These are phyloP conservation scores for Dichotomopilus funicola DNA, from an alignment of 2,329 filamentous ascomycete species.

Conservation along the genomic window DNA sequence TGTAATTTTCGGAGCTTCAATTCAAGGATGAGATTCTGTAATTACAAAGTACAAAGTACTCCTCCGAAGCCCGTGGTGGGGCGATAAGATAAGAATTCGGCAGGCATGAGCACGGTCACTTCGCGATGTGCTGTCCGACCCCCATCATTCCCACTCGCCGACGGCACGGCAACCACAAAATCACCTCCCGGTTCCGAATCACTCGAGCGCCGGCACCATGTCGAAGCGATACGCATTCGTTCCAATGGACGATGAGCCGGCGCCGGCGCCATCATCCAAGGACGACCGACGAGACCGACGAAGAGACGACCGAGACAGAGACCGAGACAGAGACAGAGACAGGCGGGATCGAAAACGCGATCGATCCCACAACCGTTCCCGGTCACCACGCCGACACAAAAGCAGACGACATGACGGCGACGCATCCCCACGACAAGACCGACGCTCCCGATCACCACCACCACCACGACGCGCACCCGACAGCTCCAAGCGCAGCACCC, in stretches of 20 bases:
- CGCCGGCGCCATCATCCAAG: constrained; percentile 41
- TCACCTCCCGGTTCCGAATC: background rate
- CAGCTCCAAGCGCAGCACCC: constrained; percentile 61
- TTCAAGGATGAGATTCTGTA: too few species aligned
- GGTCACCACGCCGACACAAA: constrained; percentile 28
- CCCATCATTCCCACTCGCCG: too few species aligned
- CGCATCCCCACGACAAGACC: constrained; percentile 22
- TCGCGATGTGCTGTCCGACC: too few species aligned
- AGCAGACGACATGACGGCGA: constrained; percentile 29
- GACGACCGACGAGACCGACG: constrained; percentile 39
- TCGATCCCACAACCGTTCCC: constrained; percentile 23
- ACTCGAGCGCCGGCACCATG: constrained; percentile 20
- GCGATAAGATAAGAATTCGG: constrained; percentile 18
- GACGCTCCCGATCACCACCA: constrained; percentile 31
- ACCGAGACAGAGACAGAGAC: constrained; percentile 34
- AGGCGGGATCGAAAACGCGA: constrained; percentile 36
- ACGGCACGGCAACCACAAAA: background rate
- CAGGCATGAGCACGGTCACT: too few species aligned
- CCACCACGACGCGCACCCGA: constrained; percentile 51
- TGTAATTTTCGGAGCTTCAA: too few species aligned
- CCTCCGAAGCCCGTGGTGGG: too few species aligned
- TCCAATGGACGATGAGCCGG: constrained; percentile 60
- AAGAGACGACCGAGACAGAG: constrained; percentile 33
- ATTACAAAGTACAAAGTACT: too few species aligned
- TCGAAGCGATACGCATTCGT: constrained; percentile 60